Conservation (phyloP, 441 rosid species). For the Theobroma grandiflorum region DNA sequence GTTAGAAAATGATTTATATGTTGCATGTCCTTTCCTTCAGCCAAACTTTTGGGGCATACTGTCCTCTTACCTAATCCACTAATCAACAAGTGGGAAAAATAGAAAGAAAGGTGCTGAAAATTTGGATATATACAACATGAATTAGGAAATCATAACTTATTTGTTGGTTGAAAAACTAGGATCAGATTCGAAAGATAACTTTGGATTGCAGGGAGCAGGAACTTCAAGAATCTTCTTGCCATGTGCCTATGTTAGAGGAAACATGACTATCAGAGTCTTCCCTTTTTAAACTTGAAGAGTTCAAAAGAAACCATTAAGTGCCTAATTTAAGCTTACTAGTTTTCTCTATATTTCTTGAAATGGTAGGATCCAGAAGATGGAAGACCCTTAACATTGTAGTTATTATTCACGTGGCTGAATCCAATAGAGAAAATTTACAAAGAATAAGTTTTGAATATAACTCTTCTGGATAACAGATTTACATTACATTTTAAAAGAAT, state of each 20-base stretch:
- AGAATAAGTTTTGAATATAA: background rate
- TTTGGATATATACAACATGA: background rate
- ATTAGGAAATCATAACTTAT: background rate
- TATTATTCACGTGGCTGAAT: background rate
- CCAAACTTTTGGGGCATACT: background rate
- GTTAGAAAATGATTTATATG: background rate
- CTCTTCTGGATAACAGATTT: background rate
- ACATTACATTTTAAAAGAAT: background rate
- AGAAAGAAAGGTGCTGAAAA: background rate
- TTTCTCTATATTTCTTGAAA: background rate
- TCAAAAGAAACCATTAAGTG: background rate
- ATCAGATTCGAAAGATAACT: background rate
- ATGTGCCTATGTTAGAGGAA: background rate
- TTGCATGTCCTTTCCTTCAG: background rate
- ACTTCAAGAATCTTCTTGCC: background rate
- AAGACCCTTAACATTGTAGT: background rate
- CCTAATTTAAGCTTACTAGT: background rate
- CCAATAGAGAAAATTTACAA: background rate
- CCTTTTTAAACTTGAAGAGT: background rate
- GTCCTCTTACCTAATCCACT: background rate
- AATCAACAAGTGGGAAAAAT: background rate
- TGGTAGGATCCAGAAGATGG: background rate
- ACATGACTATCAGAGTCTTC: background rate
- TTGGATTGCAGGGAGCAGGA: background rate
- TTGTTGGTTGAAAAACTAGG: background rate